phyloP scores from a whole-genome alignment of 495 filamentous ascomycete genomes.

The Immersiella caudata region DNA sequence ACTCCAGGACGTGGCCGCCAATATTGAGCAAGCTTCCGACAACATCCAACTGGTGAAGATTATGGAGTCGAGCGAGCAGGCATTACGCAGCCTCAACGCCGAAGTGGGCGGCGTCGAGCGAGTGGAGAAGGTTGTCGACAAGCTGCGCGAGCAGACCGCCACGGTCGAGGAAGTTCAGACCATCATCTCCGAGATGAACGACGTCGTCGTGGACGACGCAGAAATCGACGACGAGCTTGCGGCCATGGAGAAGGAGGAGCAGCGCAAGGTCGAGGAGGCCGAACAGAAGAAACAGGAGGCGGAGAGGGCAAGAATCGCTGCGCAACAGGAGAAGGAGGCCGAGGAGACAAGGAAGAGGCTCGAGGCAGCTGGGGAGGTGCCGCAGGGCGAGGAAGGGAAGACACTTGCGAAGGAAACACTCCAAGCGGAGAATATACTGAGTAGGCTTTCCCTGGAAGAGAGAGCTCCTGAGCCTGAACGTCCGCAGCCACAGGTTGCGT shows the following conservation, averaged over 20 bases:
- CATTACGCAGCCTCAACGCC: constrained; percentile 71
- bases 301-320: constrained; percentile 36
- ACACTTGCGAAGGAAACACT: constrained; percentile 29
- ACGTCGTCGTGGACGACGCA: constrained; percentile 68
- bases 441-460: constrained; percentile 42
- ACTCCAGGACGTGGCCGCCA: constrained; percentile 75
- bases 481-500: constrained; percentile 21
- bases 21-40: constrained; percentile 82
- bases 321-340: constrained; percentile 24
- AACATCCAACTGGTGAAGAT: constrained; percentile 78
- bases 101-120: constrained; percentile 75
- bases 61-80: constrained; percentile 75
- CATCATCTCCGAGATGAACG: constrained; percentile 65
- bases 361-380: constrained; percentile 44
- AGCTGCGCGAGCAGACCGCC: constrained; percentile 76
- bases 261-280: constrained; percentile 32
- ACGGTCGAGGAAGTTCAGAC: constrained; percentile 80
- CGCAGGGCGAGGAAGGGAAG: constrained; percentile 23
- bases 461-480: constrained; percentile 39
- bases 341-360: constrained; percentile 40
- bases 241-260: constrained; percentile 69
- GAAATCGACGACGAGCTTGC: constrained; percentile 91
- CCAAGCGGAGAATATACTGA: constrained; percentile 35
- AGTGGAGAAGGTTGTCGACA: constrained; percentile 74
- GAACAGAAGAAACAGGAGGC: constrained; percentile 36